Evolutionary conservation across 176 grass and related monocot species (phyloP).

Genomic region (Phoenix roebelenii): DNA sequence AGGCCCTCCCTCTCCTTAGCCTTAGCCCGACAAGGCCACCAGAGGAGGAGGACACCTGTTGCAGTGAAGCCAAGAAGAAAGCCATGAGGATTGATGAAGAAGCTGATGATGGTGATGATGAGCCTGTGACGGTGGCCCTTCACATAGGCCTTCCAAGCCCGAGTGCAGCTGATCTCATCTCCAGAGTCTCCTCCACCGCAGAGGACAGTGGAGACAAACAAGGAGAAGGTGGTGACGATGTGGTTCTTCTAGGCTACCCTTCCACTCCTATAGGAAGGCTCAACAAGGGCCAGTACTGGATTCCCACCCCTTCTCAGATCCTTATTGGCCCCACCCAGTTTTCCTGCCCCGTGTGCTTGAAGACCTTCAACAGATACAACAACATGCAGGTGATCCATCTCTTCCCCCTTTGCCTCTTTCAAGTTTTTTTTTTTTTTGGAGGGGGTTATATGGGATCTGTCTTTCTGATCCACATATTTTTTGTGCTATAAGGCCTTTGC

Average conservation of each 20-base stretch:
- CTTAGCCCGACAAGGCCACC: slow-evolving; percentile 35
- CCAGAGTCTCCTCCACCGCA: slow-evolving; percentile 33
- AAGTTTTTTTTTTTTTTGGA: not conserved
- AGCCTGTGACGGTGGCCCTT: slow-evolving; percentile 61
- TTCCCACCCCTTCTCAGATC: slow-evolving; percentile 97
- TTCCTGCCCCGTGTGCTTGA: slow-evolving; percentile 93
- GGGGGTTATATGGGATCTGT: not conserved
- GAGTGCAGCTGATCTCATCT: slow-evolving; percentile 53
- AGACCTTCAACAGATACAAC: slow-evolving; percentile 98
- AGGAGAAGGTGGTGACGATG: slow-evolving; percentile 43
- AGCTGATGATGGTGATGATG: slow-evolving; percentile 54
- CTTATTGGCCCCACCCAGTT: slow-evolving; percentile 96
- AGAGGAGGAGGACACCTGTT: slow-evolving; percentile 6
- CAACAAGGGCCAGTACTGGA: slow-evolving; percentile 99
- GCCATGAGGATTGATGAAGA: slow-evolving; percentile 25
- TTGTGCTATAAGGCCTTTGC: too few relatives aligned
- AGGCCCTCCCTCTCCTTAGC: slow-evolving; percentile 84
- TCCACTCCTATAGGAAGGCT: slow-evolving; percentile 51
- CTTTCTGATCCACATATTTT: too few relatives aligned
- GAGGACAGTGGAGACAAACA: slow-evolving; percentile 17
- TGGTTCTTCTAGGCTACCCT: slow-evolving; percentile 56
- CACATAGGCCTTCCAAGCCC: slow-evolving; percentile 60
- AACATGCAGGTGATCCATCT: slow-evolving; percentile 81
- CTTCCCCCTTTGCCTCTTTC: not conserved
- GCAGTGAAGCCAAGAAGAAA: slow-evolving; percentile 28